These are phyloP conservation scores for Nicotiana knightiana DNA, from an alignment of 257 asterid species.

Conservation along the genomic window DNA sequence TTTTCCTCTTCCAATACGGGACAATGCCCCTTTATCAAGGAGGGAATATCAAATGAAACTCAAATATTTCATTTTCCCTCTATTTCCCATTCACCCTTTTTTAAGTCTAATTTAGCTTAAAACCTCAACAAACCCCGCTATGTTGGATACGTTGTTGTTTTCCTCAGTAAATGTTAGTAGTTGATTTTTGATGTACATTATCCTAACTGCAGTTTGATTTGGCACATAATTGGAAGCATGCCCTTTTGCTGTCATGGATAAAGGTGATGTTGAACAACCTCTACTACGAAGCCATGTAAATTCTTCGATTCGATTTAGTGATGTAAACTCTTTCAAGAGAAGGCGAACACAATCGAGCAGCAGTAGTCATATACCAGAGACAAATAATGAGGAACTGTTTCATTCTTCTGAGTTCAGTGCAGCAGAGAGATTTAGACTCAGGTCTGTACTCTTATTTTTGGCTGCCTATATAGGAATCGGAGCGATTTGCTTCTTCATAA, in stretches of 20 bases:
- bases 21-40: too few species aligned
- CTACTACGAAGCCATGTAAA: conserved; percentile 32
- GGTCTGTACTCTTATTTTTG: conserved; percentile 31
- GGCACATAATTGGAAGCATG: background rate
- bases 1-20: too few species aligned
- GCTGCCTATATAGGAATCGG: conserved; percentile 47
- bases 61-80: too few species aligned
- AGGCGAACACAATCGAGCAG: conserved; percentile 23
- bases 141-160: too few species aligned
- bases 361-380: conserved; percentile 14
- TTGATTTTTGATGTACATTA: background rate
- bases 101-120: too few species aligned
- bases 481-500: conserved; percentile 46
- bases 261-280: conserved; percentile 44
- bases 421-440: conserved; percentile 29
- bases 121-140: too few species aligned
- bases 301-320: conserved; percentile 23
- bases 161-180: background rate
- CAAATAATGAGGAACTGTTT: conserved; percentile 1
- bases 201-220: conserved; percentile 6
- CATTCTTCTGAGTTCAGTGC: conserved; percentile 19
- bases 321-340: conserved; percentile 25
- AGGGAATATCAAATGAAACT: too few species aligned
- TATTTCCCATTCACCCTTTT: too few species aligned
- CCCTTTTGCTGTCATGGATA: conserved; percentile 27